Evolutionary conservation across 371 early-diverging fungal genomes (phyloP), one percentile per base, ranked within the genome.

Genomic region (Entomophthora muscae): DNA sequence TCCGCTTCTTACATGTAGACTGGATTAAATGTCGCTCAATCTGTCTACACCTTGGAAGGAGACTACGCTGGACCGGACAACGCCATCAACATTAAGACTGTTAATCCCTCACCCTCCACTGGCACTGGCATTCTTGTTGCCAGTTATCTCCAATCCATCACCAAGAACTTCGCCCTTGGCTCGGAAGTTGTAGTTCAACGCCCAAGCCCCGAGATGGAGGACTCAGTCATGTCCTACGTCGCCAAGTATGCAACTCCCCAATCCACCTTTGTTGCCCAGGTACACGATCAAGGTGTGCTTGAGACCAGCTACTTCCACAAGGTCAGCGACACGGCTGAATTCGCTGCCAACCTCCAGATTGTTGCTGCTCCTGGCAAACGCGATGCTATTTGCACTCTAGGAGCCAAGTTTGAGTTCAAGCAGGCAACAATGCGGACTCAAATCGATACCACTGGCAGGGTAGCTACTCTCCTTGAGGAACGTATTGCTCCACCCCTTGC

Each of bases 331-430:
- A 88, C 92, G 76, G 86, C 93, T 63, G 97, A 96, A 72, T 83
- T 95, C 42, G 93, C 86, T 63, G 83, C 91, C 3, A 97, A 98
- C 73, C 75, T 94, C 55, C 93, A 96, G 71, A 66, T 89, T 68
- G 69, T 93, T 70, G 78, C 76, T 24, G 80, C 85, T 51, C 83
- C 77, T 60, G 85, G 83, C 27, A 81, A 89, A 57, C 82, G 93
- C 54, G 93, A 94, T 63, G 97, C 91, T 57, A 81, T 93, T 63
- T 91, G 91, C 61, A 86, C 91, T 23, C 85, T 93, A 3, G 95
- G 94, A 64, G 94, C 90, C 74, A 98, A 96, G 79, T 89, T 91
- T 64, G 97, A 95, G 68, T 93, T 94, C 68, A 80, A 90, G 64
- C 81, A 81, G 57, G 86, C 96, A 56, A 92, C 90, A 53, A 82